phyloP scores from a whole-genome alignment of 2,329 filamentous ascomycete genomes.

The Penicillium corylophilum region DNA sequence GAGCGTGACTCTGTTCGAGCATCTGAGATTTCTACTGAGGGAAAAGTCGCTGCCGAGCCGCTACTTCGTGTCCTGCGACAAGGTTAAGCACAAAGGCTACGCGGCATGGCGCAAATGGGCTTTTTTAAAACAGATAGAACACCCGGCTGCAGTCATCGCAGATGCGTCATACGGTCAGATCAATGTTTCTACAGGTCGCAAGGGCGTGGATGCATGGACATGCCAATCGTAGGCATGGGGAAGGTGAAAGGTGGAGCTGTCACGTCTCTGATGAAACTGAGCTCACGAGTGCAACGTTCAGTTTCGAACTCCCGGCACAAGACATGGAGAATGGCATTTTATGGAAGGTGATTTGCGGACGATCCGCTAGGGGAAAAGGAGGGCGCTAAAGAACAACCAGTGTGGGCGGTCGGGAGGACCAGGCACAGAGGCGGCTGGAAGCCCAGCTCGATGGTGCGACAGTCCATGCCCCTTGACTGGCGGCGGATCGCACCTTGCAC shows the following conservation, averaged over 20 bases:
- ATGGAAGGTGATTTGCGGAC: slow-evolving; percentile 12
- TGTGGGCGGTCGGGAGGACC: neutral
- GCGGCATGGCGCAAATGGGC: neutral
- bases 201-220: slow-evolving; percentile 10
- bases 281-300: slow-evolving; percentile 9
- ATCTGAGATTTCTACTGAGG: neutral
- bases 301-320: slow-evolving; percentile 4
- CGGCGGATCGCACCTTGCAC: slow-evolving; percentile 9
- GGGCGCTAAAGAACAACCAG: slow-evolving; percentile 12
- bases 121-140: neutral
- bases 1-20: neutral
- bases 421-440: slow-evolving; percentile 2
- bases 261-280: slow-evolving; percentile 13
- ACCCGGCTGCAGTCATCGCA: neutral
- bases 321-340: neutral
- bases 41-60: neutral
- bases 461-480: neutral
- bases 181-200: slow-evolving; percentile 10
- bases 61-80: neutral
- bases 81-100: neutral
- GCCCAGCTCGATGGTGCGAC: slow-evolving; percentile 20
- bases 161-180: slow-evolving; percentile 7
- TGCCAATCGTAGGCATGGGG: slow-evolving; percentile 4
- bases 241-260: slow-evolving; percentile 10
- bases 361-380: slow-evolving; percentile 11